phyloP scores from a whole-genome alignment of 208 protist genomes.

The Naegleria gruberi region DNA sequence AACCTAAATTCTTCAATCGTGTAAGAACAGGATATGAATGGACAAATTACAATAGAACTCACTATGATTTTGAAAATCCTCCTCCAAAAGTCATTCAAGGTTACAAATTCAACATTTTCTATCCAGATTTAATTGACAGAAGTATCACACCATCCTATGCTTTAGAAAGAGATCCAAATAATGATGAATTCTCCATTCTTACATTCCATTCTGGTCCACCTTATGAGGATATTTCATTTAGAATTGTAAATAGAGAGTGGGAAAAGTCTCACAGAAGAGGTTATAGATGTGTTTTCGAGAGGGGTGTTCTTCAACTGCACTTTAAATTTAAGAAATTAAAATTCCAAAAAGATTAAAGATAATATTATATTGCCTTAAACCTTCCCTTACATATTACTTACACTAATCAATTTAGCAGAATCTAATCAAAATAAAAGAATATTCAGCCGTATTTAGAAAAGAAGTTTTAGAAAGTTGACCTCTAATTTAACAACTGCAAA shows the following conservation, averaged over 20 bases:
- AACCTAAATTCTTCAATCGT: conserved; percentile 96
- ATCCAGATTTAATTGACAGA: conserved; percentile 92
- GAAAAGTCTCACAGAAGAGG: conserved; percentile 78
- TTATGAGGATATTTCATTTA: conserved; percentile 97
- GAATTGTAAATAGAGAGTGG: conserved; percentile 91
- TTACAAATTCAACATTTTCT: conserved; percentile 99
- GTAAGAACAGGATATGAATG: conserved; percentile 95
- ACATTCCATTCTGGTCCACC: conserved; percentile 89
- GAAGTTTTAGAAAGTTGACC: too few relatives aligned
- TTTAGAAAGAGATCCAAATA: conserved; percentile 61
- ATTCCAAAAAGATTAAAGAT: conserved; percentile 23
- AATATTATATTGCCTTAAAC: too few relatives aligned
- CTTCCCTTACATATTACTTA: too few relatives aligned
- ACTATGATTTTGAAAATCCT: conserved; percentile 97
- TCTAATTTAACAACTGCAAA: too few relatives aligned
- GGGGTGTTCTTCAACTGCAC: conserved; percentile 65
- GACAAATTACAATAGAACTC: conserved; percentile 96
- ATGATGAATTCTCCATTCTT: conserved; percentile 75
- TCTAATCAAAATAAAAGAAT: too few relatives aligned
- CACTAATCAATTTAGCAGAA: too few relatives aligned
- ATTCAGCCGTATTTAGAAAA: too few relatives aligned
- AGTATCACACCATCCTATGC: conserved; percentile 71
- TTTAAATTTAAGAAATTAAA: conserved; percentile 67
- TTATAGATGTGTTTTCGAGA: conserved; percentile 89
- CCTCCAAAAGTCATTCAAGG: conserved; percentile 96